phyloP scores from a whole-genome alignment of 2,329 filamentous ascomycete species.

The Fusarium lateritium region DNA sequence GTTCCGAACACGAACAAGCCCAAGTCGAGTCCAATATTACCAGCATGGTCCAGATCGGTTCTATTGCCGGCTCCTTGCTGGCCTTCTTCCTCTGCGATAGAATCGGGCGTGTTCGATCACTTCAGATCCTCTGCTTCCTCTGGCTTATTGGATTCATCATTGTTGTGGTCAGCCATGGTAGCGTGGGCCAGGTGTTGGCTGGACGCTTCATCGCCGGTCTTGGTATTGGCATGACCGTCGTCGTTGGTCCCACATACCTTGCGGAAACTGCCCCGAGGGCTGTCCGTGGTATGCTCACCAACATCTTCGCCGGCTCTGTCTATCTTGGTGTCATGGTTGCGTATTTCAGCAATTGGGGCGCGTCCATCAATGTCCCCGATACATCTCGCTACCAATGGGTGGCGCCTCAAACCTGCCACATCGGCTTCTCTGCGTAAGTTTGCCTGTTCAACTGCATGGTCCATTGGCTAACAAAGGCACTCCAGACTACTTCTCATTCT shows the following conservation, averaged over 20 bases:
- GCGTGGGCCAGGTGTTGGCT: constrained; percentile 15
- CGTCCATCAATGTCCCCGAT: constrained; percentile 59
- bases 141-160: constrained; percentile 28
- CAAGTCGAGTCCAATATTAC: constrained; percentile 78
- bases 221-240: constrained; percentile 27
- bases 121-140: constrained; percentile 12
- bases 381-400: constrained; percentile 27
- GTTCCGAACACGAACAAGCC: constrained; percentile 64
- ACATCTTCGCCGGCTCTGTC: constrained; percentile 49
- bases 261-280: constrained; percentile 75
- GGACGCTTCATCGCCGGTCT: constrained; percentile 26
- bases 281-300: constrained; percentile 76
- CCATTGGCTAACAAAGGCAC: background rate
- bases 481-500: constrained; percentile 5
- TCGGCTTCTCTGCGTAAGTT: constrained; percentile 18
- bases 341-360: constrained; percentile 76
- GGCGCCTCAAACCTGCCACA: constrained; percentile 23
- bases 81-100: constrained; percentile 56
- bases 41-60: constrained; percentile 80
- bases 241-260: constrained; percentile 64
- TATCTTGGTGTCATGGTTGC: constrained; percentile 55
- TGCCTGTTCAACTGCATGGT: rapidly evolving
- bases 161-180: constrained; percentile 17
- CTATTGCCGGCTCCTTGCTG: constrained; percentile 72
- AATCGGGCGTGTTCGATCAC: constrained; percentile 21